Evolutionary conservation across 768 basidiomycete genomes (phyloP).

Genomic region (Boletus rufocinnamomeus): DNA sequence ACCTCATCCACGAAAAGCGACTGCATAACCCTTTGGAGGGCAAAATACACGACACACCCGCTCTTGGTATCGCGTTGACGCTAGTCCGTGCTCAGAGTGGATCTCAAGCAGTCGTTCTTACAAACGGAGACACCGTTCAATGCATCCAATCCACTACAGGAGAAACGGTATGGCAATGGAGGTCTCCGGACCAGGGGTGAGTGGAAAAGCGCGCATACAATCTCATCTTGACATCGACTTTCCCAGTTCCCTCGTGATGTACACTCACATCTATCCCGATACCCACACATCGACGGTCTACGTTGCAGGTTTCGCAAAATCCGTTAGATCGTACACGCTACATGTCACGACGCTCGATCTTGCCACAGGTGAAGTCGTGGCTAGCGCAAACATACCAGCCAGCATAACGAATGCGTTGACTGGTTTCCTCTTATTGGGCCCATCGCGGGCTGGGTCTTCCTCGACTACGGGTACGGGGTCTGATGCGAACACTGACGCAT

Average conservation of each 20-base stretch:
- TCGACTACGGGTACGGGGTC: neutral
- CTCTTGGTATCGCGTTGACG: conserved; percentile 55
- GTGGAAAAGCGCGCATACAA: conserved; percentile 20
- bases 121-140: conserved; percentile 60
- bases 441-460: conserved; percentile 11
- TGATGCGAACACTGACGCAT: neutral
- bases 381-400: conserved; percentile 56
- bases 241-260: conserved; percentile 61
- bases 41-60: conserved; percentile 50
- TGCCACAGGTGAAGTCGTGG: conserved; percentile 51
- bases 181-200: conserved; percentile 66
- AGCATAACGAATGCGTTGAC: conserved; percentile 38
- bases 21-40: conserved; percentile 51
- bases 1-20: conserved; percentile 63
- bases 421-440: conserved; percentile 40
- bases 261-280: conserved; percentile 61
- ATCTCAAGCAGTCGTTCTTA: conserved; percentile 45
- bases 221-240: conserved; percentile 2
- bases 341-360: conserved; percentile 65
- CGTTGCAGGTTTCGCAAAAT: conserved; percentile 47
- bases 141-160: conserved; percentile 54
- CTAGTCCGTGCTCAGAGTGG: conserved; percentile 35
- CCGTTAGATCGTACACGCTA: conserved; percentile 56
- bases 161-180: conserved; percentile 68
- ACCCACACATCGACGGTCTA: conserved; percentile 56